A percentile compares a stretch with the other conserved stretches of the same genome.
Evolutionary conservation across 805 yeast species (phyloP).

Genomic region (Ogataea trehalophila): DNA sequence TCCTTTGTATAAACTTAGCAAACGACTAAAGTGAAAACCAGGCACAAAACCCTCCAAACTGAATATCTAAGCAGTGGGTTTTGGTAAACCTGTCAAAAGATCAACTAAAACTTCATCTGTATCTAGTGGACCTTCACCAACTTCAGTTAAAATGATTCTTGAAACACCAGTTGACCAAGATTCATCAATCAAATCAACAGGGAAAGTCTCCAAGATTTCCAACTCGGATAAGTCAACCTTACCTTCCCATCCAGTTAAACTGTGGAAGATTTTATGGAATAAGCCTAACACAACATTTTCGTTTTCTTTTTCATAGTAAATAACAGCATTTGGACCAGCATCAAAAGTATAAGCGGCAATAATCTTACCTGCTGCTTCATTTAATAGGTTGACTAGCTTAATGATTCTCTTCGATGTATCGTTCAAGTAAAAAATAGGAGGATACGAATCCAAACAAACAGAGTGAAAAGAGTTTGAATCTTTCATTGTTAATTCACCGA

Average conservation of each 20-base stretch:
- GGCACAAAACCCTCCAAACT: too few relatives aligned
- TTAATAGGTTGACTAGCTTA: slow-evolving; percentile 72
- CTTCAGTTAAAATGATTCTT: slow-evolving; percentile 75
- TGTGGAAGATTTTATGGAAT: slow-evolving; percentile 52
- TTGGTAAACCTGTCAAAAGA: slow-evolving; percentile 57
- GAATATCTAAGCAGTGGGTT: slow-evolving; percentile 10
- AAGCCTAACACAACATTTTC: slow-evolving; percentile 71
- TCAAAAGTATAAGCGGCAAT: slow-evolving; percentile 97
- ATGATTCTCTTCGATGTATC: slow-evolving; percentile 85
- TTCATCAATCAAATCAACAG: slow-evolving; percentile 25
- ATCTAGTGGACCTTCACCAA: slow-evolving; percentile 82
- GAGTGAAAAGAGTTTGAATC: slow-evolving; percentile 98
- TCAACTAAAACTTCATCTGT: slow-evolving; percentile 53
- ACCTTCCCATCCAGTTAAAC: slow-evolving; percentile 65
- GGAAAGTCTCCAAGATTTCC: slow-evolving; percentile 20
- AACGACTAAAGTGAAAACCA: too few relatives aligned
- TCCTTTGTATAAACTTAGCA: too few relatives aligned
- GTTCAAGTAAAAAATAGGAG: slow-evolving; percentile 92
- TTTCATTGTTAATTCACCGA: slow-evolving; percentile 90
- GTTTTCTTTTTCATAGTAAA: slow-evolving; percentile 76
- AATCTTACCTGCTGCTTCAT: slow-evolving; percentile 56
- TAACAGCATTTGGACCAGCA: slow-evolving; percentile 98
- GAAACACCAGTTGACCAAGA: slow-evolving; percentile 55
- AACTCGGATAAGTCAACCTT: slow-evolving; percentile 17
- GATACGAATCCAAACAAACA: slow-evolving; percentile 91